Evolutionary conservation across 169 alveolate genomes (phyloP), one percentile per base, ranked within the genome.

Genomic region (Eimeria sp.): DNA sequence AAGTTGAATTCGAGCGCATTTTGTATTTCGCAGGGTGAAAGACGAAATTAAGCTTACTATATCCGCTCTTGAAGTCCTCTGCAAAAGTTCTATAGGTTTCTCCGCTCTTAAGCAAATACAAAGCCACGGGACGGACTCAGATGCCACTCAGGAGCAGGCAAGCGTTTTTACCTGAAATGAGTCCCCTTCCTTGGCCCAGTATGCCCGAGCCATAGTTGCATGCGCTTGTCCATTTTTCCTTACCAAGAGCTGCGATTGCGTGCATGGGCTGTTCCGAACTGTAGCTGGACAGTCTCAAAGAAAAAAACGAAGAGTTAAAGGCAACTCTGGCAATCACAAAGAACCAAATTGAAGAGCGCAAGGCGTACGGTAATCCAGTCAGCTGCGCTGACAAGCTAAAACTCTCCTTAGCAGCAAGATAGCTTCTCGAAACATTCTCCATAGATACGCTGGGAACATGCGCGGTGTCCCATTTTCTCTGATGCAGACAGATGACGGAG

Each of bases 21-120:
- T 27, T 25, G 64, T 25, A 54, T 78, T 72, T 13, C 58, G 33
- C 89, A 93, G 96, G 56, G 88, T 93, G 49, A 93, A 93, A 27
- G 96, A 93, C 54, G 96, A 93, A 85, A 82, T 82, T 46, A 82
- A 85, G 13, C 66, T 93, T 66, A 93, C 96, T 2, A 93, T 93
- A 54, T 88, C 95, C 3, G 96, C 96, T 43, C 68, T 82, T 13
- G 96, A 93, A 43, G 94, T 89, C 3, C 96, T 93, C 13, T 66
- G 94, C 27, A 76, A 83, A 37, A 89, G 94, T 10, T 83, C 89
- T 40, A 74, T 93, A 49, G 37, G 54, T 46, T 93, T 83, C 52
- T 83, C 95, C n/a, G 80, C 89, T n/a, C 96, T 88, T 72, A 93
- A 93, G 71, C 96, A 93, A 58, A 49, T 93, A 46, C 96, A 83